Evolutionary conservation across 2,329 filamentous ascomycete species (phyloP).

Genomic region (Bipolaris bicolor): DNA sequence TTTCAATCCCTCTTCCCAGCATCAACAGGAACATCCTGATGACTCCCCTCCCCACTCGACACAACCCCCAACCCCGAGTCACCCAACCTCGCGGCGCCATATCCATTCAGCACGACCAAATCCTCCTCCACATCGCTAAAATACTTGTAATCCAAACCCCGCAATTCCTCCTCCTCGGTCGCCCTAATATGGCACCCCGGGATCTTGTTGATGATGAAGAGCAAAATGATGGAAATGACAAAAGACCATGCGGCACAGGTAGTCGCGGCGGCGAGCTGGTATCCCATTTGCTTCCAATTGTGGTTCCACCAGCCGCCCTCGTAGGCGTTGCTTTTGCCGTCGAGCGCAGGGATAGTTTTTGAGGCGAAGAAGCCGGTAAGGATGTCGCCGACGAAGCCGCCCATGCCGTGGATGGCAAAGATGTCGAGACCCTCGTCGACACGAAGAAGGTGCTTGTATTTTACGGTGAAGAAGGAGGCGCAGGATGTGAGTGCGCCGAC

Average conservation of each 20-base stretch:
- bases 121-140: slow-evolving; percentile 47
- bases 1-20: slow-evolving; percentile 30
- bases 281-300: slow-evolving; percentile 62
- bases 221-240: slow-evolving; percentile 58
- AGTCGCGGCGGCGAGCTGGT: slow-evolving; percentile 63
- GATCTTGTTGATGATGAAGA: slow-evolving; percentile 64
- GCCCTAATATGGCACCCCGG: slow-evolving; percentile 63
- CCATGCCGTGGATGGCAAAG: slow-evolving; percentile 65
- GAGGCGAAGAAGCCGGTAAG: slow-evolving; percentile 65
- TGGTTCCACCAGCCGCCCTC: slow-evolving; percentile 59
- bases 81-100: slow-evolving; percentile 21
- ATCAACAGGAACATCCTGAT: slow-evolving; percentile 28
- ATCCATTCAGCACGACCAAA: slow-evolving; percentile 31
- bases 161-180: slow-evolving; percentile 61
- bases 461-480: slow-evolving; percentile 56
- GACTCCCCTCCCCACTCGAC: slow-evolving; percentile 23
- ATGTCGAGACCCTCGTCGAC: slow-evolving; percentile 66
- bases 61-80: slow-evolving; percentile 12
- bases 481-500: slow-evolving; percentile 60
- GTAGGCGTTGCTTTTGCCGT: slow-evolving; percentile 57
- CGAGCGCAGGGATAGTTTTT: slow-evolving; percentile 56
- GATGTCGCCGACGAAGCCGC: slow-evolving; percentile 64
- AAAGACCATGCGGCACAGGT: slow-evolving; percentile 64
- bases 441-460: slow-evolving; percentile 57
- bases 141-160: slow-evolving; percentile 61